These are phyloP conservation scores for Fraxinus platypoda DNA, from an alignment of 305 asterid species.

Conservation along the genomic window DNA sequence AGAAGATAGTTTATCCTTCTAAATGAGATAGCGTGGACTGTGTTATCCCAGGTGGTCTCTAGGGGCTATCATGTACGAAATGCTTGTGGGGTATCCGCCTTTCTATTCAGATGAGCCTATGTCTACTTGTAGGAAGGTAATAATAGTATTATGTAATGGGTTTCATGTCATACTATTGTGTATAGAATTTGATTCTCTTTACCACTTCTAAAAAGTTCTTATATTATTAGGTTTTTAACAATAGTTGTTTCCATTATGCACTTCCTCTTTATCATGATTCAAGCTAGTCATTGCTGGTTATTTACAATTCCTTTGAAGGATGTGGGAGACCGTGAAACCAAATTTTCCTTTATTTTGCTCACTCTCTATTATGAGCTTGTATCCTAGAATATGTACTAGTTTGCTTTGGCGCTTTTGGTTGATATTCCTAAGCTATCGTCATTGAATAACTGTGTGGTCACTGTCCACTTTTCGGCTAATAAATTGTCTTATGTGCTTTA, in stretches of 20 bases:
- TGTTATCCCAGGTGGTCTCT: slow-evolving; percentile 40
- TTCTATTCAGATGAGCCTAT: slow-evolving; percentile 44
- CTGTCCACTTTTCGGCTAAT: not conserved
- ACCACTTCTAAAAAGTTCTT: not conserved
- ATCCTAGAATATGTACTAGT: not conserved
- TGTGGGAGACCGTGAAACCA: not conserved
- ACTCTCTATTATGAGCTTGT: not conserved
- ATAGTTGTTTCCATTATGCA: not conserved
- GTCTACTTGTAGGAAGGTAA: slow-evolving; percentile 45
- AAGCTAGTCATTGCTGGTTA: not conserved
- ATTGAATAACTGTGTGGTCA: not conserved
- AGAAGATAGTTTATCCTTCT: not conserved
- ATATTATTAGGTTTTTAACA: not conserved
- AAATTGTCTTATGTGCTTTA: not conserved
- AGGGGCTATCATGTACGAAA: slow-evolving; percentile 49
- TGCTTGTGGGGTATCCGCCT: slow-evolving; percentile 52
- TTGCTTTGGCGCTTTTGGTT: not conserved
- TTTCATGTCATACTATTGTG: not conserved
- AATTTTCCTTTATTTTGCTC: not conserved
- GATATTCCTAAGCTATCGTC: not conserved
- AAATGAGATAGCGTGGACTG: slow-evolving; percentile 19
- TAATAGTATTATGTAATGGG: not conserved
- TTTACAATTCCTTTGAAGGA: not conserved
- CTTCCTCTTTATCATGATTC: not conserved
- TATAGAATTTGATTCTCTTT: not conserved